Evolutionary conservation across 306 rosid genomes (phyloP).

Genomic region (Prunus fruticosa): DNA sequence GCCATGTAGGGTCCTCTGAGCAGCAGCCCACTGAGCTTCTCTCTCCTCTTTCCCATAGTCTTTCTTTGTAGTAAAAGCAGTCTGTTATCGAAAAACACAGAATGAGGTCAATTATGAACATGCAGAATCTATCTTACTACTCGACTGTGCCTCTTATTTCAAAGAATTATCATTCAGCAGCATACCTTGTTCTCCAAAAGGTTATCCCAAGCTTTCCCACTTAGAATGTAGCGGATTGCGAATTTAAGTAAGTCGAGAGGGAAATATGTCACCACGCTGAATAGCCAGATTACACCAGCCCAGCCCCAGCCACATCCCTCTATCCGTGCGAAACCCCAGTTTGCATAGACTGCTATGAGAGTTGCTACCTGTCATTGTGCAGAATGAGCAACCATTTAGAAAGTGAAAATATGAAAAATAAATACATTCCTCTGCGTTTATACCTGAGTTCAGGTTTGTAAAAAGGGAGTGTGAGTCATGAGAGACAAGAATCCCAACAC

Average conservation of each 20-base stretch:
- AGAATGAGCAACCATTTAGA: conserved; percentile 1
- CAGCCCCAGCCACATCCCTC: conserved; percentile 95
- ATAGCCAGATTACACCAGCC: conserved; percentile 97
- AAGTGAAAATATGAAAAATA: neutral
- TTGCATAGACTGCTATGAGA: conserved; percentile 80
- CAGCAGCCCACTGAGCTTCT: conserved; percentile 98
- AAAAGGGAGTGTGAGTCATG: neutral
- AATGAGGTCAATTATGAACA: conserved; percentile 6
- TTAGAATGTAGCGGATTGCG: conserved; percentile 71
- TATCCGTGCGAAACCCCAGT: conserved; percentile 77
- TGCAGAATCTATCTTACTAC: neutral
- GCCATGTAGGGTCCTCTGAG: conserved; percentile 96
- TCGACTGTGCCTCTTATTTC: neutral
- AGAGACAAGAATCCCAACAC: neutral
- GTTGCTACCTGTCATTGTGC: conserved; percentile 73
- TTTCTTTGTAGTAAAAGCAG: conserved; percentile 98
- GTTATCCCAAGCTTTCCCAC: conserved; percentile 96
- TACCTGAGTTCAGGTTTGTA: neutral
- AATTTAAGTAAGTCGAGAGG: conserved; percentile 92
- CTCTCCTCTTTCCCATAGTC: conserved; percentile 99
- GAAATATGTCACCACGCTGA: conserved; percentile 73
- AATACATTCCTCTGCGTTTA: neutral
- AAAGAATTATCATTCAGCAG: neutral
- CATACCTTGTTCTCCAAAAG: conserved; percentile 95
- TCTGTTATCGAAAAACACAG: conserved; percentile 45